Evolutionary conservation across 768 basidiomycete species (phyloP).

Genomic region (Auricularia sp.): DNA sequence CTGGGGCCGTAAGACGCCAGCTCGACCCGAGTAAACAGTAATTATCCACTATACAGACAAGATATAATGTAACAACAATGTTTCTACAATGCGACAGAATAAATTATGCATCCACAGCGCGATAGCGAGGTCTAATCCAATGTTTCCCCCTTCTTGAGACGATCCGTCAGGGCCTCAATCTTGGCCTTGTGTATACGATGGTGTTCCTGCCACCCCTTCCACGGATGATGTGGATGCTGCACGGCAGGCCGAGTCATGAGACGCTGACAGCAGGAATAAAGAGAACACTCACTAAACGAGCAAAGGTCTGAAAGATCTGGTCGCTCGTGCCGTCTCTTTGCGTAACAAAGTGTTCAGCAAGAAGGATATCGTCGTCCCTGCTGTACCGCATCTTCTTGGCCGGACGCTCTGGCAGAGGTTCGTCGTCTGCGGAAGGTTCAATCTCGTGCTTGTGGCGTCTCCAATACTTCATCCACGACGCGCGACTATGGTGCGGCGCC

Average conservation of each 20-base stretch:
- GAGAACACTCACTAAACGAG: conserved; percentile 40
- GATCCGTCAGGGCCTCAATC: conserved; percentile 69
- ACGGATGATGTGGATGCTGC: conserved; percentile 80
- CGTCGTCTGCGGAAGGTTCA: conserved; percentile 52
- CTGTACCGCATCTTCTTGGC: conserved; percentile 87
- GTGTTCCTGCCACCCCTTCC: conserved; percentile 93
- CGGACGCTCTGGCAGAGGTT: conserved; percentile 62
- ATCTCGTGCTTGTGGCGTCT: conserved; percentile 80
- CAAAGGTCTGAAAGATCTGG: conserved; percentile 76
- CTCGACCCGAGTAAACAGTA: too few species aligned
- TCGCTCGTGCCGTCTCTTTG: conserved; percentile 77
- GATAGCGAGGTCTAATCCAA: conserved; percentile 20
- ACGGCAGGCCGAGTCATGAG: background rate
- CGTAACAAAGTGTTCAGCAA: conserved; percentile 62
- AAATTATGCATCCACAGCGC: too few species aligned
- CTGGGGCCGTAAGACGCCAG: too few species aligned
- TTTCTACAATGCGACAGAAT: too few species aligned
- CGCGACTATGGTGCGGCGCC: conserved; percentile 85
- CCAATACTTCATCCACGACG: conserved; percentile 94
- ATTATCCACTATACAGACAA: too few species aligned
- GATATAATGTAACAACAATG: too few species aligned
- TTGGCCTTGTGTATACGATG: conserved; percentile 80
- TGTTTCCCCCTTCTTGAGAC: conserved; percentile 47
- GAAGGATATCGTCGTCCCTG: conserved; percentile 63
- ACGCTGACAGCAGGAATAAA: conserved; percentile 2